These are phyloP conservation scores for Polytrichum commune DNA, from an alignment of 225 moss, liverwort and hornwort genomes.

Conservation along the genomic window DNA sequence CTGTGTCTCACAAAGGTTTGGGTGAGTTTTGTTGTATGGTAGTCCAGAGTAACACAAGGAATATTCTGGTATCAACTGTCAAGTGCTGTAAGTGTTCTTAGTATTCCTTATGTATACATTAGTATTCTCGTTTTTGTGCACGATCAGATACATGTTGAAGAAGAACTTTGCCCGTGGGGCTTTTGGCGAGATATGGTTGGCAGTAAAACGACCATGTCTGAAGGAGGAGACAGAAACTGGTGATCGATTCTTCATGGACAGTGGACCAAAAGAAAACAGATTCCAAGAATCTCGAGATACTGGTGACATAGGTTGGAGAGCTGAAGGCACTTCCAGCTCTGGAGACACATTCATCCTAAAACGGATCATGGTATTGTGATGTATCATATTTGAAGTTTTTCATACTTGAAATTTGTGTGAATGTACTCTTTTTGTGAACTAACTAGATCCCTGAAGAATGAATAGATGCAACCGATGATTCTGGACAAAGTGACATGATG, in stretches of 20 bases:
- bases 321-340: conserved; percentile 27
- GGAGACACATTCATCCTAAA: conserved; percentile 64
- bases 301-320: conserved; percentile 33
- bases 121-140: conserved; percentile 4
- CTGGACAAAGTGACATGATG: too few relatives aligned
- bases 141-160: conserved; percentile 71
- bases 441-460: too few relatives aligned
- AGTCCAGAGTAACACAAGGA: too few relatives aligned
- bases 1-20: too few relatives aligned
- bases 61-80: too few relatives aligned
- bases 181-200: conserved; percentile 87
- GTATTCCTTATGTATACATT: too few relatives aligned
- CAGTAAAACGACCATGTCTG: conserved; percentile 56
- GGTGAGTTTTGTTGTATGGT: too few relatives aligned
- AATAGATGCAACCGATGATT: too few relatives aligned
- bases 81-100: too few relatives aligned
- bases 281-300: conserved; percentile 27
- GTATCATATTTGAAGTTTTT: not conserved
- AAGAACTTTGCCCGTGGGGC: conserved; percentile 80
- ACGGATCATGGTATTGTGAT: conserved; percentile 60
- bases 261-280: conserved; percentile 22
- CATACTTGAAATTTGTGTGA: too few relatives aligned
- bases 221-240: conserved; percentile 24
- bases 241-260: conserved; percentile 21
- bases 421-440: too few relatives aligned